Percentiles rank a stretch among this genome's conserved stretches.
Conservation (phyloP, 2,329 filamentous ascomycete genomes). For the Phaeosphaeriaceae sp. region DNA sequence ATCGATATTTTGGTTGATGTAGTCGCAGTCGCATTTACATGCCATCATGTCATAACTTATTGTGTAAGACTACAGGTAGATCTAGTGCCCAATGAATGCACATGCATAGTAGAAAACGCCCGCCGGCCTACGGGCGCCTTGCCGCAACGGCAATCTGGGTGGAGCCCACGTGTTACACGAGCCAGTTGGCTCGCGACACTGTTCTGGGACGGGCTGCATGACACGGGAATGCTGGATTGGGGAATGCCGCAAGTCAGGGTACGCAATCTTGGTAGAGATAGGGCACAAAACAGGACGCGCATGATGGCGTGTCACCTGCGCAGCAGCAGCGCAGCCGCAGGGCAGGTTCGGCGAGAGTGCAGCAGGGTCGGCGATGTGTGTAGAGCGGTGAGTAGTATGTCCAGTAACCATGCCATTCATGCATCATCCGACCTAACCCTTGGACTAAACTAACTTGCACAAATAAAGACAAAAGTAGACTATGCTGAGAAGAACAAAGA, state of each 20-base stretch:
- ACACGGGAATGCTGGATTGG: background rate
- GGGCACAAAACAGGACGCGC: background rate
- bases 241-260: conserved; percentile 13
- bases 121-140: too few species aligned
- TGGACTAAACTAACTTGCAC: too few species aligned
- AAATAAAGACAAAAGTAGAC: too few species aligned
- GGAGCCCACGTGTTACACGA: background rate
- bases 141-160: background rate
- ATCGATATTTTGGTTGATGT: too few species aligned
- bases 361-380: background rate
- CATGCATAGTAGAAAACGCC: too few species aligned
- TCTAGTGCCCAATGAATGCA: too few species aligned
- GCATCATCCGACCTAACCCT: too few species aligned
- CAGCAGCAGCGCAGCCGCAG: too few species aligned
- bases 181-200: background rate
- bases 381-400: background rate
- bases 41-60: too few species aligned
- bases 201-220: background rate
- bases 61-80: too few species aligned
- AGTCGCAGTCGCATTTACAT: too few species aligned
- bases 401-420: too few species aligned
- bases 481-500: background rate
- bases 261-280: background rate
- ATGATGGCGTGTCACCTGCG: conserved; percentile 27
- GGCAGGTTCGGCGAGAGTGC: conserved; percentile 22